Evolutionary conservation across 306 rosid species (phyloP), one percentile per base, ranked within the genome.

Genomic region (Vigna trinervia): DNA sequence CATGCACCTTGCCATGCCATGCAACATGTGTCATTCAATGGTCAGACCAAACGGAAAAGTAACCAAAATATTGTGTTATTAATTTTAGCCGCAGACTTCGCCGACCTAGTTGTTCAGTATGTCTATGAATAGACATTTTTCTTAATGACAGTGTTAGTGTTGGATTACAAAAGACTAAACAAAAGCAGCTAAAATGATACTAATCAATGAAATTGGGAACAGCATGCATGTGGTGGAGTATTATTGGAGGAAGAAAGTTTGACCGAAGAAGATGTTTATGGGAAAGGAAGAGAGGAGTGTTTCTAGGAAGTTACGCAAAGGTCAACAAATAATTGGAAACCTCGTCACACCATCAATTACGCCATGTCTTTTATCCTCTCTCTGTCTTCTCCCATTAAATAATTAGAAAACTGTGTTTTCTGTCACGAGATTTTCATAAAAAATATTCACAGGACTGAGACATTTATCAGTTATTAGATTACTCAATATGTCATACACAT

Each of bases 261-360:
- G 78, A 79, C 59, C 0, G 17, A 60, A 12, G 2, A 48, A 23
- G 9, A 54, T 39, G 45, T 39, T 39, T 1, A 2, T 5, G 2
- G 7, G 6, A 50, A 17, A 50, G 3, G 10, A 53, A 30, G 9
- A 43, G 13, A 43, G 52, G 38, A 17, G 30, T 8, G 23, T 9
- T 77, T 77, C 82, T 65, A 56, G 71, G 85, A 82, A 82, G 74
- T 22, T 76, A 43, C 82, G 4, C 41, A 53, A 38, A 50, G 47
- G 73, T 74, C 78, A 70, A 62, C 63, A 54, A 0, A 56, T 28
- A 67, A 39, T 53, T 65, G 69, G 70, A 72, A 64, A 77, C 76
- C 51, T 1, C 46, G 14, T 71, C 72, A 76, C 9, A 51, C 62
- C 85, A 51, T 34, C 58, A 32, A 41, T 82, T 76, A 71, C 78